phyloP scores from a whole-genome alignment of 2,329 filamentous ascomycete genomes.

The Fusarium abutilonis region DNA sequence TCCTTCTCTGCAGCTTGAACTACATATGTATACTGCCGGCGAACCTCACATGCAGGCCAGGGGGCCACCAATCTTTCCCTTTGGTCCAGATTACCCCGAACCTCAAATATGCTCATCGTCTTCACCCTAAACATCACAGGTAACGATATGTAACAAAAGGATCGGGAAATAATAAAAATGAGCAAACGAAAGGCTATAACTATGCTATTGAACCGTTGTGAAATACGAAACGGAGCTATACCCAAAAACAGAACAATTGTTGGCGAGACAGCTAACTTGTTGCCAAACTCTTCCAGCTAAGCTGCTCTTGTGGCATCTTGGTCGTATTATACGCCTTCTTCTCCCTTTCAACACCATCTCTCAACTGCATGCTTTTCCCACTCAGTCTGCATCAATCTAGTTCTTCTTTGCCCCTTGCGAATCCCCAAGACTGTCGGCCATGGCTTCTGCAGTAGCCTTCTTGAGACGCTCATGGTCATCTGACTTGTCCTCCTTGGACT shows the following conservation, averaged over 20 bases:
- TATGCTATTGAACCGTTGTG: conserved; percentile 32
- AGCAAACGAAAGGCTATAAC: conserved; percentile 39
- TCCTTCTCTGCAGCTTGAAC: neutral
- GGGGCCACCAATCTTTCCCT: neutral
- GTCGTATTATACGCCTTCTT: neutral
- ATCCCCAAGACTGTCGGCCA: conserved; percentile 64
- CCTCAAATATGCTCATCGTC: conserved; percentile 3
- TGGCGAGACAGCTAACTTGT: conserved; percentile 6
- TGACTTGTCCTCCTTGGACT: conserved; percentile 64
- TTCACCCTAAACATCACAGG: conserved; percentile 2
- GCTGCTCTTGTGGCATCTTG: conserved; percentile 14
- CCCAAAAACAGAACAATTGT: conserved; percentile 26
- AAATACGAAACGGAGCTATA: conserved; percentile 19
- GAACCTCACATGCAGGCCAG: neutral
- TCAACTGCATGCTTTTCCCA: neutral
- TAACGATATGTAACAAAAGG: conserved; percentile 1
- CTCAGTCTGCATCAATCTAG: conserved; percentile 30
- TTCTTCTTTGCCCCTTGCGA: conserved; percentile 52
- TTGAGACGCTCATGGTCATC: conserved; percentile 71
- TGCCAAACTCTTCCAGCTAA: conserved; percentile 21
- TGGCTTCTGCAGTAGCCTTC: conserved; percentile 71
- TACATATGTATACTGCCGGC: neutral
- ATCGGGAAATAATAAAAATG: conserved; percentile 1
- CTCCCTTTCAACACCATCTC: neutral
- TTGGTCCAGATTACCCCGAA: neutral